These are phyloP conservation scores for Pleurozium schreberi DNA, from an alignment of 225 moss, liverwort and hornwort genomes.

Conservation along the genomic window DNA sequence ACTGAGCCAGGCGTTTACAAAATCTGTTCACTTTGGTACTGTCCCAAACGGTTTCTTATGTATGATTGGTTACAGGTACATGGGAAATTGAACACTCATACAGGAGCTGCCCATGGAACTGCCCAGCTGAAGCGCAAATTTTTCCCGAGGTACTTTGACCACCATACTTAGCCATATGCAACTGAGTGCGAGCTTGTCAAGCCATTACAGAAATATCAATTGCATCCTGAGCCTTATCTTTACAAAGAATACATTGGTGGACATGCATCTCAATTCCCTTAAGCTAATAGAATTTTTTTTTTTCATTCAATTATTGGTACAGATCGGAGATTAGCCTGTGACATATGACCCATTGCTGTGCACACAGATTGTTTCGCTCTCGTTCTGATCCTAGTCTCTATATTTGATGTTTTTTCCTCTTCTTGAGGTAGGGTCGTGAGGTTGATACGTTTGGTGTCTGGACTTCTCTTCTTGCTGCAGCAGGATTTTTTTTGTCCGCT, in stretches of 20 bases:
- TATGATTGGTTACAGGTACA: conserved; percentile 42
- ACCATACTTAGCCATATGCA: background rate
- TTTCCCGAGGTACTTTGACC: conserved; percentile 34
- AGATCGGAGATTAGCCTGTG: background rate
- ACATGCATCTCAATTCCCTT: background rate
- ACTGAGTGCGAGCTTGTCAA: background rate
- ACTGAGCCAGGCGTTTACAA: background rate
- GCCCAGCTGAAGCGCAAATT: conserved; percentile 84
- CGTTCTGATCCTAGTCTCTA: background rate
- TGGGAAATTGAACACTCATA: conserved; percentile 83
- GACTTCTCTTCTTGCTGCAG: too few species aligned
- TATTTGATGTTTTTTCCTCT: background rate
- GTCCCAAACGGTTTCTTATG: background rate
- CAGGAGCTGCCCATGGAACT: conserved; percentile 56
- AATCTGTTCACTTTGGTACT: background rate
- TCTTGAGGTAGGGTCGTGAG: too few species aligned
- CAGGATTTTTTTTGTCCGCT: too few species aligned
- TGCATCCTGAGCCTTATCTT: background rate
- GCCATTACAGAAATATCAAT: background rate
- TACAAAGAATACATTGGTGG: background rate
- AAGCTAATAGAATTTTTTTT: background rate
- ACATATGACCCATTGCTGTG: background rate
- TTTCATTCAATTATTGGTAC: background rate
- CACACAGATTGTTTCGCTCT: background rate
- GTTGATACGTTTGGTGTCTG: too few species aligned